These are phyloP conservation scores for Penicillium pancosmium DNA, from an alignment of 495 filamentous ascomycete species.

Conservation along the genomic window DNA sequence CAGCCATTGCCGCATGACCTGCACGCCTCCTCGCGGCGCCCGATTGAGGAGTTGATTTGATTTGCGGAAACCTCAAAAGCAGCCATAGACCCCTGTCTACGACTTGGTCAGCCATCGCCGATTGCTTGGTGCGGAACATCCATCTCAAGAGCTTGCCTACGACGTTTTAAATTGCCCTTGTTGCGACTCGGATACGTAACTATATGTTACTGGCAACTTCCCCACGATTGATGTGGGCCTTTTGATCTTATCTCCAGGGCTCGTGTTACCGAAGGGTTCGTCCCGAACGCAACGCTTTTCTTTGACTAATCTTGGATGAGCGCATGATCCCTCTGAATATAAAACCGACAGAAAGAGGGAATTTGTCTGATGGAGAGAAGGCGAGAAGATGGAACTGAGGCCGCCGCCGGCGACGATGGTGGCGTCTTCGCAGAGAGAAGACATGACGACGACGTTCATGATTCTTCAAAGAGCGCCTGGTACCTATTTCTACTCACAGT, in stretches of 20 bases:
- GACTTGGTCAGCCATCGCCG: neutral
- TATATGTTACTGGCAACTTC: neutral
- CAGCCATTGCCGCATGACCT: too few species aligned
- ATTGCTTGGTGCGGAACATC: neutral
- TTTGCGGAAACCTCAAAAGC: neutral
- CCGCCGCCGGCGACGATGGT: conserved; percentile 11
- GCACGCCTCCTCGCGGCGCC: too few species aligned
- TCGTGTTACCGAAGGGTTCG: neutral
- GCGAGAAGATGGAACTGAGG: conserved; percentile 10
- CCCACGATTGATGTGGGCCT: neutral
- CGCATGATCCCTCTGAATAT: neutral
- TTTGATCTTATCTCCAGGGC: conserved; percentile 10
- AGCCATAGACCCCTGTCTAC: neutral
- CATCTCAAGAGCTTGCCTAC: too few species aligned
- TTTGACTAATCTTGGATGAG: neutral
- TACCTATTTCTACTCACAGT: conserved; percentile 84
- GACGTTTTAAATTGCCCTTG: too few species aligned
- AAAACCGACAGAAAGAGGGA: conserved; percentile 22
- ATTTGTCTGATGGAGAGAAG: conserved; percentile 40
- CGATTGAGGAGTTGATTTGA: neutral
- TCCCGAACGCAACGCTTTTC: neutral
- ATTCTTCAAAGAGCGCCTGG: conserved; percentile 71
- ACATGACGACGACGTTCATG: conserved; percentile 11
- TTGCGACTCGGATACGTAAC: too few species aligned
- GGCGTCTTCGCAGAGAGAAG: neutral